Evolutionary conservation across 2,329 filamentous ascomycete genomes (phyloP), one percentile per base, ranked within the genome.

Genomic region (Penicillium sp.): DNA sequence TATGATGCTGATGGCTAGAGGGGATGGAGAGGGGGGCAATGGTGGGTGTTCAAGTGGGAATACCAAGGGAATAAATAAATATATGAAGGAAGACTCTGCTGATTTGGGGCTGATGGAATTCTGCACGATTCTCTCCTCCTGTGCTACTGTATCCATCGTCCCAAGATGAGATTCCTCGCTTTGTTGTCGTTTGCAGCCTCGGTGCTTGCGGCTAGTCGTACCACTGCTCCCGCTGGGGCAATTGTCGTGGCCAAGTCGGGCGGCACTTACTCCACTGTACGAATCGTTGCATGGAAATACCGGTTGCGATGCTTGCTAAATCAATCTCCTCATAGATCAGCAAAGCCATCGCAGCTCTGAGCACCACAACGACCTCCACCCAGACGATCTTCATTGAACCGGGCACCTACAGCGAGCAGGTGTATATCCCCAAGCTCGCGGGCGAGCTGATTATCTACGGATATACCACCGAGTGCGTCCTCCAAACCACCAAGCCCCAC

Each of bases 361-460:
- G 81, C n/a, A 83, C 80, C 0, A 76, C 78, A 1, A 78, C 80
- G 6, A 79, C 81, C 1, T 64, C 73, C 1, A 77, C 78, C 1
- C 84, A 87, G 59, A 84, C 82, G 68, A 86, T 90, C 74, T 89
- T 89, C 76, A 84, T 90, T 72, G 71, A 84, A 66, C 72, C 81
- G 25, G 86, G 86, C 8, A 86, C 83, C 38, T 88, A 89, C 78
- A 76, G 74, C 2, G 86, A 88, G 70, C 86, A 88, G 68, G 84
- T 88, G 42, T 82, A 81, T 65, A 78, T 88, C 45, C 73, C 79
- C 3, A 63, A 72, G 0, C 78, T 83, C 49, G 75, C 73, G 11
- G 82, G 81, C 1, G 73, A 79, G 42, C 75, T 88, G 42, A 83
- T 80, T 49, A 81, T 87, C 60, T 85, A 85, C 67, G 87, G 88